These are phyloP conservation scores for Bimuria novae-zelandiae DNA, from an alignment of 2,329 filamentous ascomycete species.

Conservation along the genomic window DNA sequence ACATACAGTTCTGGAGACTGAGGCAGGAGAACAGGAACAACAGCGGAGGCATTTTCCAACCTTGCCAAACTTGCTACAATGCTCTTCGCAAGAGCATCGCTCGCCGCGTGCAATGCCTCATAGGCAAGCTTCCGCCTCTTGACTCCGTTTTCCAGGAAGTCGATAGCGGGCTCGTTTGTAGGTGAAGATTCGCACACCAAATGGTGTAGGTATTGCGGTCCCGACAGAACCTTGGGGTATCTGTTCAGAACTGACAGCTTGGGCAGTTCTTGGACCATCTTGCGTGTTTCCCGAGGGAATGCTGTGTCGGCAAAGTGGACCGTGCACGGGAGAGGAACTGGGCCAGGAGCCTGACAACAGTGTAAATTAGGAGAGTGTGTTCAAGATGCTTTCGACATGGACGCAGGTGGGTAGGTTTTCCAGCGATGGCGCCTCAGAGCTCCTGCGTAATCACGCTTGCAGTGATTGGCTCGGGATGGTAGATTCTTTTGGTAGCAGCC, in stretches of 20 bases:
- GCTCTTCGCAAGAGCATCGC: slow-evolving; percentile 59
- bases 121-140: slow-evolving; percentile 62
- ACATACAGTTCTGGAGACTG: slow-evolving; percentile 81
- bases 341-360: too few relatives aligned
- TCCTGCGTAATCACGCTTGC: neutral
- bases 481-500: neutral
- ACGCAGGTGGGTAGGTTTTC: too few relatives aligned
- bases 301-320: too few relatives aligned
- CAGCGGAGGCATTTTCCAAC: slow-evolving; percentile 41
- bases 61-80: slow-evolving; percentile 23
- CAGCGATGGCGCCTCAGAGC: too few relatives aligned
- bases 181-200: slow-evolving; percentile 58
- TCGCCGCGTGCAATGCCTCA: slow-evolving; percentile 61
- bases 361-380: too few relatives aligned
- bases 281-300: slow-evolving; percentile 1
- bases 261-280: slow-evolving; percentile 30
- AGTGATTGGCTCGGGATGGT: neutral
- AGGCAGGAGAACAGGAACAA: slow-evolving; percentile 77
- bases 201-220: slow-evolving; percentile 63
- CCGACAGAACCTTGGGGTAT: slow-evolving; percentile 56
- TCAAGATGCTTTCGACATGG: too few relatives aligned
- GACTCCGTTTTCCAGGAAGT: slow-evolving; percentile 62
- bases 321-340: too few relatives aligned
- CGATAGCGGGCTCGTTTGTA: slow-evolving; percentile 59
- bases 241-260: slow-evolving; percentile 59